Evolutionary conservation across 2,329 filamentous ascomycete genomes (phyloP).

Genomic region (Chlorencoelia australis): DNA sequence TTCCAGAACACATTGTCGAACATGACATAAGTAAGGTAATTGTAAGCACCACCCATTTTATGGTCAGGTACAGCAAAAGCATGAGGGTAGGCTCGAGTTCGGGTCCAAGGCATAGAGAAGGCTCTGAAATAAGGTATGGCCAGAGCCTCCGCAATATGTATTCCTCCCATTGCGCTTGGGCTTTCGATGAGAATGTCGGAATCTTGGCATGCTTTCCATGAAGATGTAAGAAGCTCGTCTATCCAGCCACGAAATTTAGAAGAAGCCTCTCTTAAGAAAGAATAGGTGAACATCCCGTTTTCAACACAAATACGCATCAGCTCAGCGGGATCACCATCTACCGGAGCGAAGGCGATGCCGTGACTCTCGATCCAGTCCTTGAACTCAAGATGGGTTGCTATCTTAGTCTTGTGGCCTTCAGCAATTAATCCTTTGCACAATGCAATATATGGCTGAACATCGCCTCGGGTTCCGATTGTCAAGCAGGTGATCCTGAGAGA

Average conservation of each 20-base stretch:
- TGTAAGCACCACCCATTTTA: slow-evolving; percentile 93
- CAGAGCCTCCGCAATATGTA: slow-evolving; percentile 91
- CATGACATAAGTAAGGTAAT: slow-evolving; percentile 89
- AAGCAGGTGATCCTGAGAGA: slow-evolving; percentile 81
- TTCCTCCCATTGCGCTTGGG: slow-evolving; percentile 92
- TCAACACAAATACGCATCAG: slow-evolving; percentile 95
- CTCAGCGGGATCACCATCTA: slow-evolving; percentile 86
- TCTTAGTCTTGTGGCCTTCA: slow-evolving; percentile 77
- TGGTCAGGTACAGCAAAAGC: slow-evolving; percentile 88
- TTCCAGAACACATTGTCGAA: slow-evolving; percentile 98
- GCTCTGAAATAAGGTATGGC: slow-evolving; percentile 92
- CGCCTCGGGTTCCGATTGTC: slow-evolving; percentile 89
- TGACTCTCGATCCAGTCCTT: slow-evolving; percentile 82
- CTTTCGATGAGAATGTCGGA: slow-evolving; percentile 90
- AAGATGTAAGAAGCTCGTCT: slow-evolving; percentile 72
- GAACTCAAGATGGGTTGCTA: slow-evolving; percentile 89
- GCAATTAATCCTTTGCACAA: slow-evolving; percentile 82
- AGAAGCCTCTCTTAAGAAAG: slow-evolving; percentile 81
- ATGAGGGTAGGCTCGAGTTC: slow-evolving; percentile 90
- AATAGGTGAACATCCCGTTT: slow-evolving; percentile 91
- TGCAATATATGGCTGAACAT: slow-evolving; percentile 96
- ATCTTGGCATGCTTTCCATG: slow-evolving; percentile 75
- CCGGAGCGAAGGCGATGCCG: slow-evolving; percentile 82
- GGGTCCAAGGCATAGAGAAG: slow-evolving; percentile 98
- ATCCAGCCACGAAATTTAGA: slow-evolving; percentile 90